These are phyloP conservation scores for Daedaleopsis sinensis DNA, from an alignment of 768 basidiomycete species.

Conservation along the genomic window DNA sequence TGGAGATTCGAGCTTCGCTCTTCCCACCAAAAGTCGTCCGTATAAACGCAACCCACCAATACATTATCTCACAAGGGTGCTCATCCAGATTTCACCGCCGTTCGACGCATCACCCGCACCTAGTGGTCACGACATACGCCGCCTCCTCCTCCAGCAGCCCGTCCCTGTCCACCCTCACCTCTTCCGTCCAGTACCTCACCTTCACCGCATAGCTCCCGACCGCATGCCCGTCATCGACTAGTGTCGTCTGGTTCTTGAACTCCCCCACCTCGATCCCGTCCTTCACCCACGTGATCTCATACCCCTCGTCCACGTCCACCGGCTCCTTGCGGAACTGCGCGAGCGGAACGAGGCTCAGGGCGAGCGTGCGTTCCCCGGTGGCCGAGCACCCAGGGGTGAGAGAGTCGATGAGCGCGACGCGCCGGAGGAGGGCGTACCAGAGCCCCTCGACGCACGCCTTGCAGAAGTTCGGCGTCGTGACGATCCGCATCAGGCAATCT, in stretches of 20 bases:
- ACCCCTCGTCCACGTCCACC: slow-evolving; percentile 44
- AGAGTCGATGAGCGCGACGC: slow-evolving; percentile 64
- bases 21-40: too few relatives aligned
- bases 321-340: slow-evolving; percentile 53
- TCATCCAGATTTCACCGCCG: too few relatives aligned
- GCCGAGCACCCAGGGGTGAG: slow-evolving; percentile 43
- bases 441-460: slow-evolving; percentile 73
- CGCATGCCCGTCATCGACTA: slow-evolving; percentile 40
- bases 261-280: slow-evolving; percentile 46
- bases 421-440: slow-evolving; percentile 65
- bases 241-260: slow-evolving; percentile 53
- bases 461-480: slow-evolving; percentile 74
- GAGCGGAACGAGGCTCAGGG: slow-evolving; percentile 60
- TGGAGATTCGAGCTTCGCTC: too few relatives aligned
- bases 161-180: slow-evolving; percentile 54
- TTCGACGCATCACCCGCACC: neutral
- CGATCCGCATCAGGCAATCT: slow-evolving; percentile 80
- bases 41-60: too few relatives aligned
- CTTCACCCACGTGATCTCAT: slow-evolving; percentile 58
- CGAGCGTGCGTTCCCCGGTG: slow-evolving; percentile 39
- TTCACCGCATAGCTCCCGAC: slow-evolving; percentile 47
- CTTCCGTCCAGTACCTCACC: slow-evolving; percentile 56
- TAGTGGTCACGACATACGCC: slow-evolving; percentile 2
- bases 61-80: too few relatives aligned
- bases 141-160: slow-evolving; percentile 30